A percentile compares a stretch with the other conserved stretches of the same genome.
These are phyloP conservation scores for Carex kokanica DNA, from an alignment of 176 grass and related monocot species.

Conservation along the genomic window DNA sequence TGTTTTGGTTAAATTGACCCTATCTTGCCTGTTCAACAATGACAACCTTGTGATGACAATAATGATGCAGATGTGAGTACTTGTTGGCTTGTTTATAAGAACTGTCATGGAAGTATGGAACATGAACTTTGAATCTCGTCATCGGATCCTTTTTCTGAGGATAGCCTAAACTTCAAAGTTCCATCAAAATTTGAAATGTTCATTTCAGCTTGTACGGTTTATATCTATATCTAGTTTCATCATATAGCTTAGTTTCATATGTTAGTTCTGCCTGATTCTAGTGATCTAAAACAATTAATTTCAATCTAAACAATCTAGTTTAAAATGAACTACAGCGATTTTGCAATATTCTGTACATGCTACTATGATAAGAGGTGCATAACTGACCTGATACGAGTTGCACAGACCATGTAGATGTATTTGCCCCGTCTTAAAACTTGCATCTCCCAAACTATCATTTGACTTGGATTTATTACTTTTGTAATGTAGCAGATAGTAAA, in stretches of 20 bases:
- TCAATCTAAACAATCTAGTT: background rate
- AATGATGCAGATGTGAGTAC: background rate
- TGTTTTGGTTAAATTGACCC: background rate
- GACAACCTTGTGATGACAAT: conserved; percentile 5
- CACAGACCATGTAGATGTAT: background rate
- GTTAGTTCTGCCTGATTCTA: background rate
- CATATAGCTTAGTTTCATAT: background rate
- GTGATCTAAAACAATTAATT: background rate
- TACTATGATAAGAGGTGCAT: background rate
- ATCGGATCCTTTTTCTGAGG: background rate
- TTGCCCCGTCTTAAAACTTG: background rate
- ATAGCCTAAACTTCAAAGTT: background rate
- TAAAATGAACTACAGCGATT: background rate
- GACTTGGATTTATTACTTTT: background rate
- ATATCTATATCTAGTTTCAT: background rate
- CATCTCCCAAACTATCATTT: background rate
- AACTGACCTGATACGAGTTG: background rate
- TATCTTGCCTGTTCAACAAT: background rate
- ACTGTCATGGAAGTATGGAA: background rate
- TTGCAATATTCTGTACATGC: background rate
- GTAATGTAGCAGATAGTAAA: background rate
- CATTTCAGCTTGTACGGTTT: background rate
- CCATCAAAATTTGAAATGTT: background rate
- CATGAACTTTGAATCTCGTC: background rate
- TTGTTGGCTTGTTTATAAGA: conserved; percentile 1